Evolutionary conservation across 768 basidiomycete species (phyloP).

Genomic region (Omphalotus guepiniiformis): DNA sequence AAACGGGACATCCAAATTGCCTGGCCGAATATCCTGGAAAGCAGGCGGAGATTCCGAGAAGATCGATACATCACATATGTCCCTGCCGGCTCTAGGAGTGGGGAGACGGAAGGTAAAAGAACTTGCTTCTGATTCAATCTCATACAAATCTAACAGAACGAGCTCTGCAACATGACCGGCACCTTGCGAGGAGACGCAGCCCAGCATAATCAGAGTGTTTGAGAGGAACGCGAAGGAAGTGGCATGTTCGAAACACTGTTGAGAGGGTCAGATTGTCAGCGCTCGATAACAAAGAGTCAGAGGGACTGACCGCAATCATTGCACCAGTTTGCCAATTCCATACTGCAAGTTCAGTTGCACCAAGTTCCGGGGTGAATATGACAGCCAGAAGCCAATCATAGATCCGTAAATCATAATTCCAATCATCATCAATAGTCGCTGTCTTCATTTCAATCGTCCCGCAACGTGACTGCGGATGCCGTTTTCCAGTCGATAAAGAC

Average conservation of each 20-base stretch:
- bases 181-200: background rate
- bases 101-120: conserved; percentile 1
- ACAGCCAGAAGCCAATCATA: conserved; percentile 27
- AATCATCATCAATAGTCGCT: background rate
- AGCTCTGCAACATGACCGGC: conserved; percentile 7
- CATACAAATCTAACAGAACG: background rate
- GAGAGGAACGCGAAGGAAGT: conserved; percentile 31
- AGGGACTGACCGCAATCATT: conserved; percentile 21
- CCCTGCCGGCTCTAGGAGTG: background rate
- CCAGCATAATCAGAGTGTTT: conserved; percentile 23
- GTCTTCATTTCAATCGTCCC: conserved; percentile 5
- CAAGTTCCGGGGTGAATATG: conserved; percentile 14
- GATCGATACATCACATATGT: background rate
- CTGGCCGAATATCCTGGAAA: background rate
- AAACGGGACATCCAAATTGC: background rate
- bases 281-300: background rate
- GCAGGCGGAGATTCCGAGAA: background rate
- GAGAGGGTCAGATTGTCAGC: conserved; percentile 15
- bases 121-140: background rate
- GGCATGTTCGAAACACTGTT: conserved; percentile 13
- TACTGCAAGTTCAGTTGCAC: conserved; percentile 19
- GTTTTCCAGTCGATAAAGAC: conserved; percentile 16
- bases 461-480: background rate
- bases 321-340: conserved; percentile 32
- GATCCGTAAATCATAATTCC: conserved; percentile 25